Conservation (phyloP, 192 early-diverging fungal species). For the Podila epicladia region DNA sequence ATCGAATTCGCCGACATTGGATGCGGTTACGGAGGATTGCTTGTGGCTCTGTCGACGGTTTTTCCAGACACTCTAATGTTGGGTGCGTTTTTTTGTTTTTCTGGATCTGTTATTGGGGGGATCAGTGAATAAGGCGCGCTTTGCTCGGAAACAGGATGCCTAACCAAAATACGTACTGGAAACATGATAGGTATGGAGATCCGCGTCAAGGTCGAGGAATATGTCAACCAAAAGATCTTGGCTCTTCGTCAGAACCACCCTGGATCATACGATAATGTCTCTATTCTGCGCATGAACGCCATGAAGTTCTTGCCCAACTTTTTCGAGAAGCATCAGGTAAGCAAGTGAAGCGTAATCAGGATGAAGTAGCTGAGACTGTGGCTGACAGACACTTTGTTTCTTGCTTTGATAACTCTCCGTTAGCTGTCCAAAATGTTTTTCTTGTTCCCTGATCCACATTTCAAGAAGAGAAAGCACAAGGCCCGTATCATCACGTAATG, state of each 20-base stretch:
- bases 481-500: slow-evolving; percentile 90
- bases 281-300: slow-evolving; percentile 97
- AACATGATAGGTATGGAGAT: slow-evolving; percentile 90
- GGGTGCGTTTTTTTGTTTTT: slow-evolving; percentile 53
- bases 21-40: slow-evolving; percentile 96
- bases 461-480: slow-evolving; percentile 99
- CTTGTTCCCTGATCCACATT: slow-evolving; percentile 99
- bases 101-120: not conserved
- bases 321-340: slow-evolving; percentile 92
- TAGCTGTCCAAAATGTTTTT: slow-evolving; percentile 97
- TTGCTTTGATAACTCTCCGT: not conserved
- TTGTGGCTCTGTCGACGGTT: slow-evolving; percentile 87
- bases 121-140: not conserved
- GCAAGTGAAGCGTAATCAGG: not conserved
- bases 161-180: too few species aligned
- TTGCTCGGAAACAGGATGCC: too few species aligned
- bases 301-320: slow-evolving; percentile 99
- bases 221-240: slow-evolving; percentile 88
- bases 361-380: too few species aligned
- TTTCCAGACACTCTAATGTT: slow-evolving; percentile 94
- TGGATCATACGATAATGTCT: slow-evolving; percentile 94
- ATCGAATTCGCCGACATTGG: slow-evolving; percentile 99
- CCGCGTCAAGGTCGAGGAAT: slow-evolving; percentile 93
- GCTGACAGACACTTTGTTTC: too few species aligned
- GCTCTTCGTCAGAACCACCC: slow-evolving; percentile 80